Percentiles rank a stretch among this genome's conserved stretches.
Conservation (phyloP, 768 basidiomycete species). For the Pleurotus tuoliensis region DNA sequence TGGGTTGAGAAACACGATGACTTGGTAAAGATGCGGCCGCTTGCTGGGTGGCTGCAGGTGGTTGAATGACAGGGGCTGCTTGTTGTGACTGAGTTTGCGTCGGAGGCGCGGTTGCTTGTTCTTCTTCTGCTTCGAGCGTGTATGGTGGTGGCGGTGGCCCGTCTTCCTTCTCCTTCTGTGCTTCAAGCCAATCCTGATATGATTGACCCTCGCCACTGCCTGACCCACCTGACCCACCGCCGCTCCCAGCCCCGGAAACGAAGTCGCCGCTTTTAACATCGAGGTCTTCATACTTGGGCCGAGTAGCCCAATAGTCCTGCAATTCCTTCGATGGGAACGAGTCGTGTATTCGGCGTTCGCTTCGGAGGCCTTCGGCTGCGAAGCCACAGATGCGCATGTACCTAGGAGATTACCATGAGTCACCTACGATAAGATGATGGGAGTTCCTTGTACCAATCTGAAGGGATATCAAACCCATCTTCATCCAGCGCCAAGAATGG, state of each 20-base stretch:
- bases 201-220: constrained; percentile 21
- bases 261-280: constrained; percentile 24
- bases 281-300: constrained; percentile 53
- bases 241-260: constrained; percentile 11
- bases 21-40: neutral
- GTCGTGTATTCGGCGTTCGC: constrained; percentile 59
- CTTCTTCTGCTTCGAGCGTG: constrained; percentile 45
- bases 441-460: constrained; percentile 62
- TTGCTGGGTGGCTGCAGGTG: neutral
- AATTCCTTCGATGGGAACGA: constrained; percentile 68
- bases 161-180: constrained; percentile 40
- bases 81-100: constrained; percentile 4
- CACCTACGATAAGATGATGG: neutral
- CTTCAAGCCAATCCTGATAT: constrained; percentile 47
- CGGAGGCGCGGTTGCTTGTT: neutral
- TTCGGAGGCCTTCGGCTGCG: constrained; percentile 62
- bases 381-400: constrained; percentile 79
- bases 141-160: constrained; percentile 71
- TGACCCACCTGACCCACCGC: constrained; percentile 14
- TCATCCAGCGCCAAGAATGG: constrained; percentile 71
- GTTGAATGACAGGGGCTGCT: constrained; percentile 5
- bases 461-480: constrained; percentile 72
- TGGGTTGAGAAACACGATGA: neutral
- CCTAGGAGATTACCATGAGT: constrained; percentile 28
- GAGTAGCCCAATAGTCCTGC: constrained; percentile 68